Evolutionary conservation across 2,329 filamentous ascomycete genomes (phyloP).

Genomic region (Venturia oleaginea): DNA sequence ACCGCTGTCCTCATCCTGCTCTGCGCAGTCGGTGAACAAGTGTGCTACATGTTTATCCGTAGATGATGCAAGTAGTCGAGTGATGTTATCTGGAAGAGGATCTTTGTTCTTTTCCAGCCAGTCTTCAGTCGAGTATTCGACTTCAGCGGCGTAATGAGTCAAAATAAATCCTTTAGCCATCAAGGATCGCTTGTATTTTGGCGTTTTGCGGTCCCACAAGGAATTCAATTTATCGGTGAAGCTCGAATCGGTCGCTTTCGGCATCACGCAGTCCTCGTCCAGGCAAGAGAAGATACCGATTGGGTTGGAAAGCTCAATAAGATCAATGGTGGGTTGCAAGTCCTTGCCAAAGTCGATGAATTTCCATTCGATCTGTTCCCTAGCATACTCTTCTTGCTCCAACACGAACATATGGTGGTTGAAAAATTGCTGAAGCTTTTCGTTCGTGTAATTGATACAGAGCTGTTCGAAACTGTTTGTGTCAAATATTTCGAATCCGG

Average conservation of each 20-base stretch:
- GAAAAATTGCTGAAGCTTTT: slow-evolving; percentile 98
- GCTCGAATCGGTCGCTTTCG: slow-evolving; percentile 91
- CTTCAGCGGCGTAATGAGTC: slow-evolving; percentile 94
- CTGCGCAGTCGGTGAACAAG: slow-evolving; percentile 82
- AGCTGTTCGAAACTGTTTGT: slow-evolving; percentile 98
- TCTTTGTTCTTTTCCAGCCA: slow-evolving; percentile 99
- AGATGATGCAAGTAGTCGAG: slow-evolving; percentile 74
- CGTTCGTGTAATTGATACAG: slow-evolving; percentile 99
- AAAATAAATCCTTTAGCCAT: slow-evolving; percentile 88
- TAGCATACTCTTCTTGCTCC: slow-evolving; percentile 94
- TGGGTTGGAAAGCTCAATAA: slow-evolving; percentile 91
- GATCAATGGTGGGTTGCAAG: slow-evolving; percentile 91
- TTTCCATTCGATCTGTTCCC: slow-evolving; percentile 98
- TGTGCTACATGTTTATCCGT: slow-evolving; percentile 72
- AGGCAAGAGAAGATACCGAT: slow-evolving; percentile 98
- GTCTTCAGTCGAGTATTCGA: slow-evolving; percentile 88
- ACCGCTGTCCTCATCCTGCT: slow-evolving; percentile 52
- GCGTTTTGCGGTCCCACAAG: slow-evolving; percentile 91
- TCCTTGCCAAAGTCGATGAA: slow-evolving; percentile 99
- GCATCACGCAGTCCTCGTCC: slow-evolving; percentile 98
- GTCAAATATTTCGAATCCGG: slow-evolving; percentile 98
- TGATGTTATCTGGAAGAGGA: slow-evolving; percentile 93
- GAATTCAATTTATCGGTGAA: slow-evolving; percentile 98
- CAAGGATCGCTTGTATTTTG: slow-evolving; percentile 83
- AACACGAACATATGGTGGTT: slow-evolving; percentile 99